phyloP scores from a whole-genome alignment of 192 early-diverging fungal species.

The Coemansia sp. region DNA sequence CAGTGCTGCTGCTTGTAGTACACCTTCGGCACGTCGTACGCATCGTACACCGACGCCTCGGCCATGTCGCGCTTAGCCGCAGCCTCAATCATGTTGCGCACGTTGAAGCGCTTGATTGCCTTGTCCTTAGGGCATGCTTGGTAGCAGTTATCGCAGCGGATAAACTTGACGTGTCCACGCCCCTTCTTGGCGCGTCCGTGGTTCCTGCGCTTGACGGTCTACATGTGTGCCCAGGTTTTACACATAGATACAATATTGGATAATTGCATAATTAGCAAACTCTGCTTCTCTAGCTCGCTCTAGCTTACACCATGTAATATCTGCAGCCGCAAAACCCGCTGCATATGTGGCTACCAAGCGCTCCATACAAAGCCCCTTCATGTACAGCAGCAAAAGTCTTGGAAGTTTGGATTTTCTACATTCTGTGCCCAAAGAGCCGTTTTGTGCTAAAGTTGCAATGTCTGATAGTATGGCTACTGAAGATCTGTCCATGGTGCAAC shows the following conservation, averaged over 20 bases:
- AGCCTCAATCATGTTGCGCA: slow-evolving; percentile 98
- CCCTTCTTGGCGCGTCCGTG: slow-evolving; percentile 99
- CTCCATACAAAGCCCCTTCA: not conserved
- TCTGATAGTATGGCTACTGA: not conserved
- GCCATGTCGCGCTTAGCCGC: slow-evolving; percentile 95
- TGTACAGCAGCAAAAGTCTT: not conserved
- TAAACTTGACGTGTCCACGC: slow-evolving; percentile 95
- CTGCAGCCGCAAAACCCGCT: not conserved
- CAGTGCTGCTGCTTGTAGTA: slow-evolving; percentile 99
- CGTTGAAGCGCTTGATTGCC: slow-evolving; percentile 98
- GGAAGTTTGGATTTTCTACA: not conserved
- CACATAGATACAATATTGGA: slow-evolving; percentile 1
- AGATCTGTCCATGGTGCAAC: too few relatives aligned
- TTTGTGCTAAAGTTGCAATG: not conserved
- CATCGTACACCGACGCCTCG: slow-evolving; percentile 94
- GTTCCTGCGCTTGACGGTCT: slow-evolving; percentile 99
- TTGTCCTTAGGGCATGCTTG: slow-evolving; percentile 99
- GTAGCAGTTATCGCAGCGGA: slow-evolving; percentile 98
- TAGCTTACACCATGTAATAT: not conserved
- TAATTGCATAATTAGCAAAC: not conserved
- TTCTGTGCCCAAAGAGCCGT: not conserved
- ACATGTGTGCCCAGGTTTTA: slow-evolving; percentile 7
- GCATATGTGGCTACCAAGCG: not conserved
- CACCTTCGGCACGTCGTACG: slow-evolving; percentile 92
- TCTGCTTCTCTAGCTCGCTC: not conserved